Percentiles rank a stretch among this genome's conserved stretches.
These are phyloP conservation scores for Acer campestre DNA, from an alignment of 345 rosid genomes.

Conservation along the genomic window DNA sequence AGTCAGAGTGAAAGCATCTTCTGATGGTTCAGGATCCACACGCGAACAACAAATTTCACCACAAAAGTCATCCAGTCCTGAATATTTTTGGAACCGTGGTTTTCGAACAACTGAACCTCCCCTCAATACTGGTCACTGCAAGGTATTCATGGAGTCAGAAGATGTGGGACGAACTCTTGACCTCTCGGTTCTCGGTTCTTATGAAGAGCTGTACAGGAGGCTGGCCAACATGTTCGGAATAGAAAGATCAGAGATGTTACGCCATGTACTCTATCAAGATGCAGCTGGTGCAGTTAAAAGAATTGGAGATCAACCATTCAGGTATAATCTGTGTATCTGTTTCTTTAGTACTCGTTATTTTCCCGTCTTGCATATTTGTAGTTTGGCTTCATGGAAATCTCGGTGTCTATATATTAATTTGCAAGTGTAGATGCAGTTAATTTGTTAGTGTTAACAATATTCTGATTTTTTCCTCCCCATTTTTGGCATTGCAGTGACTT, in stretches of 20 bases:
- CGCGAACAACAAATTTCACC: conserved; percentile 29
- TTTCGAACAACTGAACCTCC: conserved; percentile 32
- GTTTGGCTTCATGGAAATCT: not conserved
- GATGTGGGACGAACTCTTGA: conserved; percentile 88
- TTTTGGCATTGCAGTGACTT: conserved; percentile 56
- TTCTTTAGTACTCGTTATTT: not conserved
- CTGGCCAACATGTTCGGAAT: conserved; percentile 78
- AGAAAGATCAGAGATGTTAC: conserved; percentile 58
- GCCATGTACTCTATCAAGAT: conserved; percentile 71
- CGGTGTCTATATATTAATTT: not conserved
- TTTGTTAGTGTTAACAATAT: not conserved
- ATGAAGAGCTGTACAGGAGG: conserved; percentile 68
- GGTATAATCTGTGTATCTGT: conserved; percentile 39
- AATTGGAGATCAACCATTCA: conserved; percentile 84
- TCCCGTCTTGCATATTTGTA: not conserved
- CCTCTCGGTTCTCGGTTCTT: conserved; percentile 71
- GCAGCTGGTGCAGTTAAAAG: conserved; percentile 57
- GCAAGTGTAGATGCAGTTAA: too few species aligned
- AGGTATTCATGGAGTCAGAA: conserved; percentile 90
- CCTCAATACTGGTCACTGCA: conserved; percentile 77
- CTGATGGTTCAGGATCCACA: conserved; percentile 34
- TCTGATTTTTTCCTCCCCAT: not conserved
- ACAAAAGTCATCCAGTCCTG: conserved; percentile 38
- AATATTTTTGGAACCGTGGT: conserved; percentile 53
- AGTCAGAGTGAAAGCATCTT: conserved; percentile 28